Evolutionary conservation across 2,329 filamentous ascomycete genomes (phyloP).

Genomic region (Macrophomina tecta): DNA sequence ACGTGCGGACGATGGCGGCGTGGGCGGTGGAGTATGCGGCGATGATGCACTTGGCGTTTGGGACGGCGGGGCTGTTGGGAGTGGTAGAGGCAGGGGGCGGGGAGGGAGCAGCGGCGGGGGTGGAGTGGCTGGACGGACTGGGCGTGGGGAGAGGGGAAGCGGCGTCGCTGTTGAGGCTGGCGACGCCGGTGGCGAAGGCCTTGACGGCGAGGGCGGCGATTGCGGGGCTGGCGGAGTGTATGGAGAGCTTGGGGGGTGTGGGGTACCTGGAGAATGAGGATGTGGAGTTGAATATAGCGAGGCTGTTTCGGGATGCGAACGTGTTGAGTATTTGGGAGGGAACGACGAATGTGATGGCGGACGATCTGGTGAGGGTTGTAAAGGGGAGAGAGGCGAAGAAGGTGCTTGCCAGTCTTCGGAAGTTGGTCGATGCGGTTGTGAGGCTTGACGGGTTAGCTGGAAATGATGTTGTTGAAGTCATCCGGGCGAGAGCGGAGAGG

Average conservation of each 20-base stretch:
- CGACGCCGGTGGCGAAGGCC: constrained; percentile 67
- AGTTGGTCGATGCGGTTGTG: background rate
- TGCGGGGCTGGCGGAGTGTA: constrained; percentile 60
- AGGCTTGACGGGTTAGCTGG: constrained; percentile 30
- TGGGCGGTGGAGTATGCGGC: constrained; percentile 63
- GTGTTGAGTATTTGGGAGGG: constrained; percentile 75
- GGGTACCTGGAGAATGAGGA: constrained; percentile 69
- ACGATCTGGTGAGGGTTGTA: constrained; percentile 55
- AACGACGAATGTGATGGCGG: constrained; percentile 72
- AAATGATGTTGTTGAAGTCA: constrained; percentile 29
- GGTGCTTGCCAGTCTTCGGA: background rate
- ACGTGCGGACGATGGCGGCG: constrained; percentile 64
- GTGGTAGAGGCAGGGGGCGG: constrained; percentile 53
- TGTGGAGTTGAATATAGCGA: constrained; percentile 69
- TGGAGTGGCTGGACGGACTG: constrained; percentile 10
- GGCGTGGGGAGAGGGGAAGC: constrained; percentile 32
- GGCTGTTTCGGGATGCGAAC: constrained; percentile 68
- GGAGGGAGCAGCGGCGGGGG: constrained; percentile 33
- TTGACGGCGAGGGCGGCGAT: constrained; percentile 60
- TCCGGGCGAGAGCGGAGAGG: constrained; percentile 10
- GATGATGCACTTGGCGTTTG: constrained; percentile 62
- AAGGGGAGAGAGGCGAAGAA: constrained; percentile 40
- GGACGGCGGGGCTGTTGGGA: constrained; percentile 62
- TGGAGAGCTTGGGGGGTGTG: constrained; percentile 70
- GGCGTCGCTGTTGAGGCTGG: constrained; percentile 58